These are phyloP conservation scores for Peronospora farinosa DNA, from an alignment of 352 stramenopile genomes.

Conservation along the genomic window DNA sequence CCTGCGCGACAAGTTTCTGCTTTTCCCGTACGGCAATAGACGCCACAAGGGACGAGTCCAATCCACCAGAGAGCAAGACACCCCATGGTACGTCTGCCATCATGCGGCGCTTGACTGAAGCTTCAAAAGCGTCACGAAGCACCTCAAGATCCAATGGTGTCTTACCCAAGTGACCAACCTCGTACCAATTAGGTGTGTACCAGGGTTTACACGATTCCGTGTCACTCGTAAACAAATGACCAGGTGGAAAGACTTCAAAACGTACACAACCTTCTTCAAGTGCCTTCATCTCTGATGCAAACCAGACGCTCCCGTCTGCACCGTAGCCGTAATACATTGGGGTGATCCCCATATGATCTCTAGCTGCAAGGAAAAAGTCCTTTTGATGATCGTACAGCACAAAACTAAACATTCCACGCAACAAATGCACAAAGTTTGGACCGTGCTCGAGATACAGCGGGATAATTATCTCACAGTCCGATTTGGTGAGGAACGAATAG, in stretches of 20 bases:
- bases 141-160: constrained; percentile 58
- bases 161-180: constrained; percentile 51
- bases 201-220: constrained; percentile 89
- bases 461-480: constrained; percentile 97
- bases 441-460: constrained; percentile 92
- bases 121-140: constrained; percentile 90
- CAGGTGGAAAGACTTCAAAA: constrained; percentile 87
- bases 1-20: constrained; percentile 72
- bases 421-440: constrained; percentile 82
- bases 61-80: constrained; percentile 94
- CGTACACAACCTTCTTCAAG: constrained; percentile 81
- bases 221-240: constrained; percentile 81
- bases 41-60: constrained; percentile 97
- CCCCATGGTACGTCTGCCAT: constrained; percentile 99
- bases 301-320: constrained; percentile 94
- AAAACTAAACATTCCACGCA: constrained; percentile 99
- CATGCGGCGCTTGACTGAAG: constrained; percentile 93
- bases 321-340: constrained; percentile 98
- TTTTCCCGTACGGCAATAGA: constrained; percentile 93
- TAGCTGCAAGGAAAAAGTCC: constrained; percentile 91
- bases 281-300: constrained; percentile 98
- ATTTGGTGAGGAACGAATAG: constrained; percentile 94
- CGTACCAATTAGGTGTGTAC: constrained; percentile 95
- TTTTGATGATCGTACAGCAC: constrained; percentile 94
- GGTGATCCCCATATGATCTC: constrained; percentile 98